A percentile compares a stretch with the other conserved stretches of the same genome.
Evolutionary conservation across 345 rosid species (phyloP).

Genomic region (Eucalyptus polyanthemos): DNA sequence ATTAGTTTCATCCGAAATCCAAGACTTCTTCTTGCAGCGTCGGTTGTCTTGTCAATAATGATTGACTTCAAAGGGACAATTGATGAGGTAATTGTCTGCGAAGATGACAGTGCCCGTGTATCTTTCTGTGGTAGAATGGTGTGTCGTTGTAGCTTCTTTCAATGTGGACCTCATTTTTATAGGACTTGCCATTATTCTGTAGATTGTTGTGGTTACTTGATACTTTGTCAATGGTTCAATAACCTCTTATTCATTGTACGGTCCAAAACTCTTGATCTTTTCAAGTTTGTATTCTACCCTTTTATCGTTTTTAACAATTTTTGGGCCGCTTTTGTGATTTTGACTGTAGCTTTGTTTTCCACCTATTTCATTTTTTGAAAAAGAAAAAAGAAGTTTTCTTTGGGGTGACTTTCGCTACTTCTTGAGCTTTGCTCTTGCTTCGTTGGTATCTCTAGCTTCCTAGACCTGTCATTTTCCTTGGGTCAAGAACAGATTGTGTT

Average conservation of each 20-base stretch:
- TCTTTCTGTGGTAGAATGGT: neutral
- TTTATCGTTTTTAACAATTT: neutral
- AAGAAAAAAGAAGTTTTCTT: neutral
- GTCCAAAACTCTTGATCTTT: neutral
- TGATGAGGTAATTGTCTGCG: neutral
- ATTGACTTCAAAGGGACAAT: neutral
- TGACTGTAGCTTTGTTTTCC: neutral
- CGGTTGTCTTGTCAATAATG: constrained; percentile 41
- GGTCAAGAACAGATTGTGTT: neutral
- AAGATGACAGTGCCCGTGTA: neutral
- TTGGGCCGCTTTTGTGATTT: neutral
- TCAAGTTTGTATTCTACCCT: neutral
- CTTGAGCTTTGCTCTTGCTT: neutral
- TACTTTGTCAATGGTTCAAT: rapidly evolving
- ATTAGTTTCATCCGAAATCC: constrained; percentile 7
- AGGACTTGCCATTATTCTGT: neutral
- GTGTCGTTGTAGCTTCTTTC: neutral
- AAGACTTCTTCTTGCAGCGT: constrained; percentile 36
- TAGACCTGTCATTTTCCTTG: neutral
- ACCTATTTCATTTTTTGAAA: rapidly evolving
- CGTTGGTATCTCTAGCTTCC: no score
- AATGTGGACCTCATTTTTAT: neutral
- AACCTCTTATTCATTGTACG: neutral
- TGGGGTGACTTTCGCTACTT: neutral
- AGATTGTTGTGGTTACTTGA: neutral